Conservation (phyloP, 495 filamentous ascomycete genomes). For the Xylaria palmicola region DNA sequence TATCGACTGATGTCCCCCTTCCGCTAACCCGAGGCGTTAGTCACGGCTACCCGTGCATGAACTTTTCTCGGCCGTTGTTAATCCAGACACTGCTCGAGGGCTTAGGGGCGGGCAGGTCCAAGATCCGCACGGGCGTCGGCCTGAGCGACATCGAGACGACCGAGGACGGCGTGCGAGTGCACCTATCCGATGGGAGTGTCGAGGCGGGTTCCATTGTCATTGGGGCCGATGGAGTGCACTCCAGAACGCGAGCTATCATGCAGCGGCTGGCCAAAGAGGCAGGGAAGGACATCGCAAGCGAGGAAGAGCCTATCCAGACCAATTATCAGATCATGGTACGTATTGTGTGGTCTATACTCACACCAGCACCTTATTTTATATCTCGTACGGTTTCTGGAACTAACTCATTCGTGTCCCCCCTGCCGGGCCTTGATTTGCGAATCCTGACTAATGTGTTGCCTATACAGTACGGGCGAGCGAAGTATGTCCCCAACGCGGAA, state of each 20-base stretch:
- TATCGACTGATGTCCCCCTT: background rate
- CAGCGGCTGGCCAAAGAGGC: constrained; percentile 28
- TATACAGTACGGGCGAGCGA: constrained; percentile 7
- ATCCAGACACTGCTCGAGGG: constrained; percentile 34
- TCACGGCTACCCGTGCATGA: constrained; percentile 17
- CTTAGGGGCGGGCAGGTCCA: constrained; percentile 25
- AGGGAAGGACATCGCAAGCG: background rate
- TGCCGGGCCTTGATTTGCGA: background rate
- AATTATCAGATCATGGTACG: constrained; percentile 17
- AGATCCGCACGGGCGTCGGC: constrained; percentile 26
- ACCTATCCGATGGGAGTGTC: constrained; percentile 35
- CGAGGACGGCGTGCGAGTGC: constrained; percentile 29
- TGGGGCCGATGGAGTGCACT: constrained; percentile 51
- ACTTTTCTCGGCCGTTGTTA: constrained; percentile 33
- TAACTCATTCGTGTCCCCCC: background rate
- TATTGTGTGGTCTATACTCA: constrained; percentile 24
- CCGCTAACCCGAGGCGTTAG: background rate
- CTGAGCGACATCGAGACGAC: constrained; percentile 31
- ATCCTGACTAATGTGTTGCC: constrained; percentile 19
- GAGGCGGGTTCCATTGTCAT: constrained; percentile 48
- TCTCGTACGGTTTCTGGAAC: constrained; percentile 6
- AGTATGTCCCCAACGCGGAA: background rate
- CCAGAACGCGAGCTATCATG: constrained; percentile 46
- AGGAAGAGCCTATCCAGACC: constrained; percentile 21
- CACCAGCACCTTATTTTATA: constrained; percentile 37